Conservation (phyloP, 1,139 yeast genomes). For the Debaryomyces fabryi region DNA sequence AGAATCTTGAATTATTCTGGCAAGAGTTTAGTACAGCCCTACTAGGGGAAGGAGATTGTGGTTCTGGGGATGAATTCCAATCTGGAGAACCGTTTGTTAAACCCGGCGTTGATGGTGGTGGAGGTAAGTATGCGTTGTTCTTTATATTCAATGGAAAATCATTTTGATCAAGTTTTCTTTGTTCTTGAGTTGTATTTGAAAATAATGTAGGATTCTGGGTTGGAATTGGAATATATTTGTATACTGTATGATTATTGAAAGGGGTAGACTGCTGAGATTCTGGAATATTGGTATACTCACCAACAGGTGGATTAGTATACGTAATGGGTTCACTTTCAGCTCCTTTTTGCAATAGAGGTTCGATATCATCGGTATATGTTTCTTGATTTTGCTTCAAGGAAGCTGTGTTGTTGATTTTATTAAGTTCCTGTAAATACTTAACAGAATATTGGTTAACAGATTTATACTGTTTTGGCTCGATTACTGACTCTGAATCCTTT, state of each 20-base stretch:
- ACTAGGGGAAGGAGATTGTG: slow-evolving; percentile 39
- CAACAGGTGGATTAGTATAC: background rate
- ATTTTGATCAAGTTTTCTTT: background rate
- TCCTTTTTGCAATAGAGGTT: slow-evolving; percentile 30
- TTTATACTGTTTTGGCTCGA: slow-evolving; percentile 6
- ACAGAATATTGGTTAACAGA: slow-evolving; percentile 38
- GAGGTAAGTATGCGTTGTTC: slow-evolving; percentile 34
- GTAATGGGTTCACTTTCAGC: background rate
- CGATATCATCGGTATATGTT: slow-evolving; percentile 46
- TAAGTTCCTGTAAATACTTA: slow-evolving; percentile 46
- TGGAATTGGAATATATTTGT: slow-evolving; percentile 46
- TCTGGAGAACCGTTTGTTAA: slow-evolving; percentile 41
- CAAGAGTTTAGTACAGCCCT: slow-evolving; percentile 8
- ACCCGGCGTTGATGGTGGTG: slow-evolving; percentile 50
- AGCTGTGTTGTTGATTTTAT: slow-evolving; percentile 16
- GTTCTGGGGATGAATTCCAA: slow-evolving; percentile 47
- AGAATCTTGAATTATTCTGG: slow-evolving; percentile 18
- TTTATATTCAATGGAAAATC: slow-evolving; percentile 5
- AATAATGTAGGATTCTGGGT: slow-evolving; percentile 37
- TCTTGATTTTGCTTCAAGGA: slow-evolving; percentile 17
- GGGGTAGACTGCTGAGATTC: slow-evolving; percentile 13
- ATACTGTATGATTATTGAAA: slow-evolving; percentile 15
- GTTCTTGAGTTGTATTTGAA: slow-evolving; percentile 10
- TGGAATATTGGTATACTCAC: slow-evolving; percentile 6
- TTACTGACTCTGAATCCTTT: slow-evolving; percentile 11